These are phyloP conservation scores for Penicillium soppii DNA, from an alignment of 495 filamentous ascomycete species.

Conservation along the genomic window DNA sequence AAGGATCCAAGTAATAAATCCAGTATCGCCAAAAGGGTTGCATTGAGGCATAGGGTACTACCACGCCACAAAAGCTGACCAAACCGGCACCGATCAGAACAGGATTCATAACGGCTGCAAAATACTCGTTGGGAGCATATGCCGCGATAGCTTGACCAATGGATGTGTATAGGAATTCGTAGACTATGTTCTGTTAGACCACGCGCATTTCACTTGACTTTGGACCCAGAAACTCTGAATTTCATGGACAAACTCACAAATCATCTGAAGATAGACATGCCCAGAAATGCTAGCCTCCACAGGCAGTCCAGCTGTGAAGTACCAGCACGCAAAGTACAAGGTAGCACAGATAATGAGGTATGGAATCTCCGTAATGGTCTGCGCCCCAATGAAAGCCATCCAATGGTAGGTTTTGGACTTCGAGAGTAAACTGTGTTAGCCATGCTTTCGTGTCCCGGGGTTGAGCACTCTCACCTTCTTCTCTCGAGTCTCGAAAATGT, in stretches of 20 bases:
- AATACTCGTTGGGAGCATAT: constrained; percentile 54
- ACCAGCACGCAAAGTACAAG: constrained; percentile 59
- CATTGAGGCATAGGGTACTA: constrained; percentile 52
- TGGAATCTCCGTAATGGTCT: constrained; percentile 58
- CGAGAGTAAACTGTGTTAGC: constrained; percentile 55
- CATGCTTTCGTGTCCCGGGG: constrained; percentile 52
- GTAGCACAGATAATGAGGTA: constrained; percentile 57
- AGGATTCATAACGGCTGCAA: constrained; percentile 53
- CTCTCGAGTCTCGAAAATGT: constrained; percentile 68
- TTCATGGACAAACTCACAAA: constrained; percentile 35
- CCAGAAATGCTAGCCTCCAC: constrained; percentile 40
- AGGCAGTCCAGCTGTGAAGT: constrained; percentile 57
- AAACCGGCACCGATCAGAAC: constrained; percentile 50
- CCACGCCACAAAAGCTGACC: constrained; percentile 55
- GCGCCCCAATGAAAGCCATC: constrained; percentile 44
- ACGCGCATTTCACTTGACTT: neutral
- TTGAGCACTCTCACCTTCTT: constrained; percentile 63
- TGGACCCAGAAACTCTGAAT: neutral
- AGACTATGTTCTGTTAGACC: constrained; percentile 30
- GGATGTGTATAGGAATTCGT: constrained; percentile 45
- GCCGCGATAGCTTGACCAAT: constrained; percentile 50
- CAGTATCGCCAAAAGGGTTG: constrained; percentile 60
- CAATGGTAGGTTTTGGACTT: constrained; percentile 59
- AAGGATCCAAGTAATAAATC: constrained; percentile 58
- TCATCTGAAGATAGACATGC: constrained; percentile 47